Evolutionary conservation across 495 filamentous ascomycete genomes (phyloP), one percentile per base, ranked within the genome.

Genomic region (Penicillium odoratum): DNA sequence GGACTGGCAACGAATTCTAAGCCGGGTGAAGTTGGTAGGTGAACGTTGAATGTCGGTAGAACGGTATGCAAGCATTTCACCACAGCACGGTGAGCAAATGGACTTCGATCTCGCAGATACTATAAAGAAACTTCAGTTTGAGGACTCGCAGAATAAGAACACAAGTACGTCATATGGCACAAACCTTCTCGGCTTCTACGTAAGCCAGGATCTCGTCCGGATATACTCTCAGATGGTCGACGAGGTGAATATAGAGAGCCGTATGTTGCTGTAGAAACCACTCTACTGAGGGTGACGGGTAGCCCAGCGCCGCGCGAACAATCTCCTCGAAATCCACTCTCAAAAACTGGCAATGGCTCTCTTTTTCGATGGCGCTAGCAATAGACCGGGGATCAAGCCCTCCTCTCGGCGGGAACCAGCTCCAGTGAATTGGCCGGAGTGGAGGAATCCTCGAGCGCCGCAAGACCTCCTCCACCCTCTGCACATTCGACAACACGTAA

Each of bases 181-280:
- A 30, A 50, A 78, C 76, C 64, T 67, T 65, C 56, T 76, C 74
- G 36, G 74, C 72, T 52, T 75, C 68, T 10, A 56, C 29, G 48
- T 76, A 78, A 33, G 63, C 54, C 34, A 56, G 45, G 3, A 73
- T 51, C 7, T 76, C 69, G 9, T 76, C 72, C 1, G 71, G 76
- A 42, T 70, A 70, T 7, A 65, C 63, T 25, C 63, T 55, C 4
- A 78, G 59, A 59, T 77, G 65, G 45, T 68, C 62, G n/a, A 68
- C 42, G 11, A 78, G 60, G 55, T 75, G 67, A 21, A 73, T 65
- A 54, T 71, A 74, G 11, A 77, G 60, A 5, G 65, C 66, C 9
- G 69, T 72, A 63, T 78, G 76, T 51, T 78, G 74, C 7, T 69
- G 61, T 5, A 78, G 59, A 31, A 78, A 78, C 73, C 73, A 77